Conservation (phyloP, 2,329 filamentous ascomycete genomes). For the Sporothrix luriei region DNA sequence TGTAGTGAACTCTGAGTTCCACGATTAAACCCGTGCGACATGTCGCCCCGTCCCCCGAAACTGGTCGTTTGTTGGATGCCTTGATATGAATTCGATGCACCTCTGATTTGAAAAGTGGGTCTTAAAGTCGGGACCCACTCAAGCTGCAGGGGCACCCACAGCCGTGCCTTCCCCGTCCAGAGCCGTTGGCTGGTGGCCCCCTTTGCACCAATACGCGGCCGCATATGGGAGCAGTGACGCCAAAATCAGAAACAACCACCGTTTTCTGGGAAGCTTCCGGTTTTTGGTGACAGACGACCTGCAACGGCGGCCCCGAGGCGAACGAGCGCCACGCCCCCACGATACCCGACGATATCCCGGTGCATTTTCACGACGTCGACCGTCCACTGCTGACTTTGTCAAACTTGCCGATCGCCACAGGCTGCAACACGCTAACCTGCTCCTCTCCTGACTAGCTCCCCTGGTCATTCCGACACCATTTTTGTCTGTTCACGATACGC, state of each 20-base stretch:
- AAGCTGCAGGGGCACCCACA: slow-evolving; percentile 23
- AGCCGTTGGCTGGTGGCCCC: slow-evolving; percentile 12
- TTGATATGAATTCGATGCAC: neutral
- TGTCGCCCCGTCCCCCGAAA: neutral
- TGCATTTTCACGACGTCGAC: neutral
- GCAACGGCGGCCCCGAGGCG: neutral
- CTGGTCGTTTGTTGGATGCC: neutral
- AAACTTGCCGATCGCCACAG: neutral
- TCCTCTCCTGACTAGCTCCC: slow-evolving; percentile 20
- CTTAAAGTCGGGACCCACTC: slow-evolving; percentile 6
- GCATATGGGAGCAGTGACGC: neutral
- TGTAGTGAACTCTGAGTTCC: too few species aligned
- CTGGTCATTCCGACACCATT: neutral
- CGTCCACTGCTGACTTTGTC: neutral
- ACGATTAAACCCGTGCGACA: neutral
- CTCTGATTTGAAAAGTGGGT: neutral
- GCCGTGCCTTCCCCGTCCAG: slow-evolving; percentile 21
- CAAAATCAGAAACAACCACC: slow-evolving; percentile 1
- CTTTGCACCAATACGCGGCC: slow-evolving; percentile 1
- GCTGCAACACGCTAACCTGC: slow-evolving; percentile 17
- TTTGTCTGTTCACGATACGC: neutral
- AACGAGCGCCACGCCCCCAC: neutral
- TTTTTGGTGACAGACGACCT: neutral
- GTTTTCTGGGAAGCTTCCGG: neutral
- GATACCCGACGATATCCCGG: neutral